Conservation (phyloP, 768 basidiomycete genomes). For the Hirschioporus abietinus region DNA sequence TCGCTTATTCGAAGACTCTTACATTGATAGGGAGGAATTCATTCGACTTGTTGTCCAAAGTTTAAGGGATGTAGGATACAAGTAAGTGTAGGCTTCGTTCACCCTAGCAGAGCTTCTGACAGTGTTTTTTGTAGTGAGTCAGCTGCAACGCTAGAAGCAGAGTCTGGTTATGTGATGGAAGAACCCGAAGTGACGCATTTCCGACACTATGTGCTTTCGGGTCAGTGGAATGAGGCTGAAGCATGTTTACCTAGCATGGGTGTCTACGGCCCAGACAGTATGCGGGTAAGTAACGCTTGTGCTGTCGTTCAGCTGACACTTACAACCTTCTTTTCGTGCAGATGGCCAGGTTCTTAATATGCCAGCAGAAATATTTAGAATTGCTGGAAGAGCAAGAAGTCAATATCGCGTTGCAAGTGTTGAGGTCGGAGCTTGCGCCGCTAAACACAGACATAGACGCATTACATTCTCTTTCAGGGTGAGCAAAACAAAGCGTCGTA, state of each 20-base stretch:
- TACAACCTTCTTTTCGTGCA: conserved; percentile 24
- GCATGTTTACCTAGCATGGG: conserved; percentile 62
- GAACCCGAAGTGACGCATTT: conserved; percentile 73
- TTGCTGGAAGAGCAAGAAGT: conserved; percentile 77
- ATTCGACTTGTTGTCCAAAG: conserved; percentile 86
- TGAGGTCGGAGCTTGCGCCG: conserved; percentile 86
- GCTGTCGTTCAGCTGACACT: not conserved
- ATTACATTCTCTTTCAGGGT: conserved; percentile 88
- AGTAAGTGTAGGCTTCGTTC: conserved; percentile 27
- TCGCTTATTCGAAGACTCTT: conserved; percentile 71
- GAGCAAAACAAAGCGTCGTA: conserved; percentile 14
- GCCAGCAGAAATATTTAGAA: conserved; percentile 95
- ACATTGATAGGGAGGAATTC: conserved; percentile 85
- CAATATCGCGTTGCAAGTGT: conserved; percentile 75
- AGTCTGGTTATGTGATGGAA: conserved; percentile 89
- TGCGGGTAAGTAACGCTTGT: conserved; percentile 48
- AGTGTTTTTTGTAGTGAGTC: conserved; percentile 58
- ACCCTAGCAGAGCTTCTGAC: not conserved
- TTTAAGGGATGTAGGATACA: conserved; percentile 77
- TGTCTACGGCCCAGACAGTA: conserved; percentile 58
- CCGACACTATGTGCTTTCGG: conserved; percentile 72
- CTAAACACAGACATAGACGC: conserved; percentile 74
- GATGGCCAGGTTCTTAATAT: conserved; percentile 84
- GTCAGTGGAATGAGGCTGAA: conserved; percentile 77
- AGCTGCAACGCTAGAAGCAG: conserved; percentile 82